phyloP scores from a whole-genome alignment of 805 yeast species.

The Metschnikowia corniflorae region DNA sequence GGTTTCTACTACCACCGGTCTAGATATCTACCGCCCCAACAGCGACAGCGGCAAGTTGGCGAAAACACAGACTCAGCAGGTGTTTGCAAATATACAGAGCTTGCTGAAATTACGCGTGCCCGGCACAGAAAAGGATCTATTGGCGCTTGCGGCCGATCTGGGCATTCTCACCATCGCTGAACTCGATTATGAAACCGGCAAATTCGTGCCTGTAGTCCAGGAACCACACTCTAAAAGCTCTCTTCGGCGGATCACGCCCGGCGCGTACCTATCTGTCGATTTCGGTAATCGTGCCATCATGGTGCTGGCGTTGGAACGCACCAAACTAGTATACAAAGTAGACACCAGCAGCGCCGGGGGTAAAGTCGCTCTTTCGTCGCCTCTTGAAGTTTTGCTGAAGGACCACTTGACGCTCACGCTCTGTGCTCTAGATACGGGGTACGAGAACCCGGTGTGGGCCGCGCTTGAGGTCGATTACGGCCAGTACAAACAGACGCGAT shows the following conservation, averaged over 20 bases:
- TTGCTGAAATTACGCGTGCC: slow-evolving; percentile 50
- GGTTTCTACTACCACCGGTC: slow-evolving; percentile 49
- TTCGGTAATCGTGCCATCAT: slow-evolving; percentile 67
- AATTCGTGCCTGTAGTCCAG: slow-evolving; percentile 47
- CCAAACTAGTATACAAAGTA: slow-evolving; percentile 67
- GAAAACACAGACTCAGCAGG: slow-evolving; percentile 39
- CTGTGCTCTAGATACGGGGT: slow-evolving; percentile 67
- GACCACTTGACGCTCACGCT: slow-evolving; percentile 49
- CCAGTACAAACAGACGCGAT: slow-evolving; percentile 22
- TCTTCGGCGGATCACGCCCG: slow-evolving; percentile 70
- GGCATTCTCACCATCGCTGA: slow-evolving; percentile 63
- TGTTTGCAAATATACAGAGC: slow-evolving; percentile 57
- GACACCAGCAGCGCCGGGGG: slow-evolving; percentile 41
- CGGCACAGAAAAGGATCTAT: slow-evolving; percentile 51
- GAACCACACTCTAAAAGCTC: slow-evolving; percentile 77
- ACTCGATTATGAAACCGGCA: slow-evolving; percentile 31
- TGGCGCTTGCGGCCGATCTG: slow-evolving; percentile 75
- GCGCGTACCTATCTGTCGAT: slow-evolving; percentile 66
- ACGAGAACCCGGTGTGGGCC: slow-evolving; percentile 82
- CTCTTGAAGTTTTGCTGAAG: slow-evolving; percentile 62
- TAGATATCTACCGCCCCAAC: slow-evolving; percentile 54
- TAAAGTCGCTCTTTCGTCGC: slow-evolving; percentile 56
- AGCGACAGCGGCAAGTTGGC: slow-evolving; percentile 53
- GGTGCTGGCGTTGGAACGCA: slow-evolving; percentile 69
- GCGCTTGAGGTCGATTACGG: slow-evolving; percentile 64